Percentiles rank a stretch among this genome's conserved stretches.
Conservation (phyloP, 208 protist genomes). For the Crithidia sp. region DNA sequence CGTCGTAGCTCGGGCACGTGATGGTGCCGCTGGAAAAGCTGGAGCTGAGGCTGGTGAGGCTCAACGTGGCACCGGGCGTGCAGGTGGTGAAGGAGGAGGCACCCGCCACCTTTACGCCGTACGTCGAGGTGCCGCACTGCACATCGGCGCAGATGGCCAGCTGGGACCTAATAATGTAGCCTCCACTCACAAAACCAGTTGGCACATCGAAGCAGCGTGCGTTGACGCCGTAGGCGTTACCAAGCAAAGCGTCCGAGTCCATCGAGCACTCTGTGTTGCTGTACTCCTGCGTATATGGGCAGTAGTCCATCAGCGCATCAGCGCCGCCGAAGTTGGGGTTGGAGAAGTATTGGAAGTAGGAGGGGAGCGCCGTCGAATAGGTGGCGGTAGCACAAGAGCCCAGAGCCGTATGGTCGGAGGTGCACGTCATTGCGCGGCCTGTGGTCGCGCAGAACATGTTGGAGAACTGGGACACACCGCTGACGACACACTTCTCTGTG, state of each 20-base stretch:
- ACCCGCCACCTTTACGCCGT: slow-evolving; percentile 3
- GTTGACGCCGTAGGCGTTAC: slow-evolving; percentile 4
- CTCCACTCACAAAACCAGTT: too few species aligned
- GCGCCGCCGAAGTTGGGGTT: slow-evolving; percentile 23
- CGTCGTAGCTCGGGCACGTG: too few species aligned
- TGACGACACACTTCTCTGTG: too few species aligned
- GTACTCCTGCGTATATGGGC: slow-evolving; percentile 35
- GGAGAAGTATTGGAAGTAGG: slow-evolving; percentile 55
- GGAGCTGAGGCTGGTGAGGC: too few species aligned
- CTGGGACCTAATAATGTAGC: too few species aligned
- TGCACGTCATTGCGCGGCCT: slow-evolving; percentile 31
- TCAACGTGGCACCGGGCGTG: too few species aligned
- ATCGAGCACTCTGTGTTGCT: slow-evolving; percentile 27
- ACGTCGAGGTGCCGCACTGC: slow-evolving; percentile 19
- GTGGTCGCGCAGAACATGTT: slow-evolving; percentile 49
- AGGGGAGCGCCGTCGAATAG: too few species aligned
- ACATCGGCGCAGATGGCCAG: slow-evolving; percentile 29
- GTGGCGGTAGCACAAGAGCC: too few species aligned
- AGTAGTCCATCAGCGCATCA: slow-evolving; percentile 48
- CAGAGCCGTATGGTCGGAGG: slow-evolving; percentile 25
- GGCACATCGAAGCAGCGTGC: slow-evolving; percentile 3
- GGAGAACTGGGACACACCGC: slow-evolving; percentile 29
- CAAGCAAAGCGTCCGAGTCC: slow-evolving; percentile 1
- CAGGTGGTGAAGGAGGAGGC: too few species aligned
- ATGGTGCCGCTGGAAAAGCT: too few species aligned